Conservation (phyloP, 257 asterid species). For the Nemophila menziesii region DNA sequence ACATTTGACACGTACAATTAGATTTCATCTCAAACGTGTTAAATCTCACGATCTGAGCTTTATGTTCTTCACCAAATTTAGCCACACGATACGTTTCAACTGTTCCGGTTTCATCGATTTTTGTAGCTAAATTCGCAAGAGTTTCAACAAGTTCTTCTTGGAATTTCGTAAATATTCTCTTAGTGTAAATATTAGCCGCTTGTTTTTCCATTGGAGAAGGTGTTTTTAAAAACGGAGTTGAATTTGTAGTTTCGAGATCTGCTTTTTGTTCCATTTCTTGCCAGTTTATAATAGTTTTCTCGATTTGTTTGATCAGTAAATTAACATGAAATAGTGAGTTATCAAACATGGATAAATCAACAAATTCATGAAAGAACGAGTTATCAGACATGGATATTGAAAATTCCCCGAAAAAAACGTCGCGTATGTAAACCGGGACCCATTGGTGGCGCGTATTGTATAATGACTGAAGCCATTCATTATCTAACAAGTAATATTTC, state of each 20-base stretch:
- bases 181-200: constrained; percentile 66
- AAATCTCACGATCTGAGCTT: constrained; percentile 51
- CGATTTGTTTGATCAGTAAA: constrained; percentile 53
- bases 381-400: constrained; percentile 29
- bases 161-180: constrained; percentile 64
- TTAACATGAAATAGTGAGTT: constrained; percentile 39
- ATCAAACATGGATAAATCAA: constrained; percentile 26
- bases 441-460: constrained; percentile 57
- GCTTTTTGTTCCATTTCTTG: constrained; percentile 61
- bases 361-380: constrained; percentile 42
- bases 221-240: constrained; percentile 50
- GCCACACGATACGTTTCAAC: constrained; percentile 46
- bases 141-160: constrained; percentile 80
- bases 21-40: constrained; percentile 51
- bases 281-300: constrained; percentile 47
- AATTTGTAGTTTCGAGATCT: constrained; percentile 46
- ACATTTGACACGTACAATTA: constrained; percentile 65
- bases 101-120: constrained; percentile 43
- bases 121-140: constrained; percentile 67
- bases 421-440: constrained; percentile 64
- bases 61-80: constrained; percentile 77
- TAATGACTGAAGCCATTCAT: constrained; percentile 65
- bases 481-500: constrained; percentile 38
- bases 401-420: constrained; percentile 69
- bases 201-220: constrained; percentile 95